These are phyloP conservation scores for Trametes coccinea DNA, from an alignment of 768 basidiomycete genomes.

Conservation along the genomic window DNA sequence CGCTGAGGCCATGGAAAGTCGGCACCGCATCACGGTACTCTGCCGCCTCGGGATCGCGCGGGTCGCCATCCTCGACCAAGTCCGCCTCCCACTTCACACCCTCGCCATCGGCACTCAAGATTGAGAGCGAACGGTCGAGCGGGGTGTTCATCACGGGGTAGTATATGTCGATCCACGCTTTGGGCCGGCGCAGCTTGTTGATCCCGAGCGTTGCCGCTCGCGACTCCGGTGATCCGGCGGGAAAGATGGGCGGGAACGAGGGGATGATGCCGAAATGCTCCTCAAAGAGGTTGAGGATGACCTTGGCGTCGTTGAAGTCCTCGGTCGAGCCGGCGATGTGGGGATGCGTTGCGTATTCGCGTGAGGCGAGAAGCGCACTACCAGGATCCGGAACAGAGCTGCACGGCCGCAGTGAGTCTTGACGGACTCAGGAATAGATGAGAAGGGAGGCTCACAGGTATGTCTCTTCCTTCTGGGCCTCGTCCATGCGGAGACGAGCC, in stretches of 20 bases:
- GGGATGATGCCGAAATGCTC: constrained; percentile 58
- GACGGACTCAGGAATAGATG: neutral
- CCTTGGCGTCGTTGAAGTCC: constrained; percentile 62
- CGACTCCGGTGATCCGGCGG: constrained; percentile 70
- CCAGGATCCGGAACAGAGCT: constrained; percentile 58
- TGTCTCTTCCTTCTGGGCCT: constrained; percentile 9
- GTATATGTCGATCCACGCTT: constrained; percentile 85
- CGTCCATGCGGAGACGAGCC: neutral
- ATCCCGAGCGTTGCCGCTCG: constrained; percentile 63
- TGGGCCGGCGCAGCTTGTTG: constrained; percentile 46
- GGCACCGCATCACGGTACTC: constrained; percentile 67
- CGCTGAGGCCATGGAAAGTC: constrained; percentile 83
- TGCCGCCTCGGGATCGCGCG: constrained; percentile 69
- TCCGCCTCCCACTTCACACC: constrained; percentile 68
- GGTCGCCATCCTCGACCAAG: constrained; percentile 72
- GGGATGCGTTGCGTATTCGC: constrained; percentile 55
- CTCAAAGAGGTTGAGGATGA: constrained; percentile 68
- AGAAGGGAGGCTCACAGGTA: constrained; percentile 11
- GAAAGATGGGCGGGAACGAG: constrained; percentile 56
- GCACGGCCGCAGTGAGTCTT: too few species aligned
- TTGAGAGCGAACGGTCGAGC: constrained; percentile 63
- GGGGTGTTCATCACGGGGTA: constrained; percentile 87
- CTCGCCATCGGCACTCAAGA: constrained; percentile 63
- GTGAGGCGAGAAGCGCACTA: constrained; percentile 59
- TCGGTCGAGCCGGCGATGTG: constrained; percentile 61